These are phyloP conservation scores for Coleophoma eucalyptorum DNA, from an alignment of 2,329 filamentous ascomycete genomes.

Conservation along the genomic window DNA sequence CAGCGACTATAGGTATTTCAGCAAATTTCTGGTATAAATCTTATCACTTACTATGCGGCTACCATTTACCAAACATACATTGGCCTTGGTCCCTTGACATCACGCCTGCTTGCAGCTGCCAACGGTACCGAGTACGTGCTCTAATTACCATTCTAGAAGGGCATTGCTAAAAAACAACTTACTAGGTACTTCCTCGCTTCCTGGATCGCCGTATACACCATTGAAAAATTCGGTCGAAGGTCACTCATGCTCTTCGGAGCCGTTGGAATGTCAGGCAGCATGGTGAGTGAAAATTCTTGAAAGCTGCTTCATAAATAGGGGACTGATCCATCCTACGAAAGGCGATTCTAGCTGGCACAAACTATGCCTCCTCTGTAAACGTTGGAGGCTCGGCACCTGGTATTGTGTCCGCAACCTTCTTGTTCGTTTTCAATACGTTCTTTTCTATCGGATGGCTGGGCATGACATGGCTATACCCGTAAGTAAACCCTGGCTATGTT, in stretches of 20 bases:
- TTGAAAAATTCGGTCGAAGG: constrained; percentile 57
- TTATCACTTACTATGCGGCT: constrained; percentile 42
- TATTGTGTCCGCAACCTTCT: constrained; percentile 23
- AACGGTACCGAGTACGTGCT: constrained; percentile 36
- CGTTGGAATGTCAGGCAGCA: constrained; percentile 55
- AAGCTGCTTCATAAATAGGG: no score
- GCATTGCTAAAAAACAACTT: no score
- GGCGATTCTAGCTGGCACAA: constrained; percentile 41
- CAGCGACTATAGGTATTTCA: constrained; percentile 36
- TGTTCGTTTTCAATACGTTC: constrained; percentile 50
- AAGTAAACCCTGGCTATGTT: constrained; percentile 33
- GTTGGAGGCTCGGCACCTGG: constrained; percentile 25
- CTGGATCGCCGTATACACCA: constrained; percentile 29
- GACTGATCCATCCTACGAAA: no score
- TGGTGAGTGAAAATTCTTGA: constrained; percentile 31
- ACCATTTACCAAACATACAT: constrained; percentile 47
- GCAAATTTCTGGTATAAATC: constrained; percentile 40
- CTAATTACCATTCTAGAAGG: no score
- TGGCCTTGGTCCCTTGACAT: constrained; percentile 38
- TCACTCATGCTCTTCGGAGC: constrained; percentile 68
- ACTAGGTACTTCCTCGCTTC: constrained; percentile 25
- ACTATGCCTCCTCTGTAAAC: constrained; percentile 35
- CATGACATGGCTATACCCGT: constrained; percentile 39
- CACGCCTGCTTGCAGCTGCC: constrained; percentile 51
- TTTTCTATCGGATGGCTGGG: constrained; percentile 49